Evolutionary conservation across 768 basidiomycete genomes (phyloP), one percentile per base, ranked within the genome.

Genomic region (Tephrocybe rancida): DNA sequence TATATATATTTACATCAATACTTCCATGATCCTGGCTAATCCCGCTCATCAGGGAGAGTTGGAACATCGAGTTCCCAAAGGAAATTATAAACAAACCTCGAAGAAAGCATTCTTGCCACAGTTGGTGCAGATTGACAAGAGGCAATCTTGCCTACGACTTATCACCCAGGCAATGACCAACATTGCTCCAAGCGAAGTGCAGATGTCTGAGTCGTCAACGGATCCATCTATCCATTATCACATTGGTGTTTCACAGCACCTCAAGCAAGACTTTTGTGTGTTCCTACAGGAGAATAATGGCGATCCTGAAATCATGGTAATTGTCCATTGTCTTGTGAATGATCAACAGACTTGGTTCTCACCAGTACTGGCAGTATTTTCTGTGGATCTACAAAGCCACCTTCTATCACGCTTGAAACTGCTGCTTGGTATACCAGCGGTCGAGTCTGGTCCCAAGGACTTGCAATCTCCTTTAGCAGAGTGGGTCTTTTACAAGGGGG

Each of bases 81-180:
- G 30, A 7, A 32, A 32, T 13, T 32, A 32, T 13, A 32, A 32
- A 32, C 2, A 61, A 59, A 61, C 57, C 5, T 51, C 37, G 24
- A 46, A 52, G 19, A 59, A 57, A 22, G 16, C 22, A 16, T 49
- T 56, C 14, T 22, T 37, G 13, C 19, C 22, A 10, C 58, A 62
- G 35, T 22, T 62, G 14, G 37, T 58, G 5, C 47, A 54, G 26
- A 58, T 59, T 26, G 61, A 62, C 27, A 29, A 47, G 3, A 48
- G 48, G 9, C 42, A 57, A 27, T 19, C 51, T n/a, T 35, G 44
- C 10, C 24, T 44, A 25, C 22, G 42, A 9, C 42, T 8, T 22
- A 44, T 44, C 24, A 22, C 4, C 5, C 19, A 25, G 16, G 16
- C 42, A 24, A 18, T 25, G 16, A 7, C 9, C 16, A 5, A 22